Evolutionary conservation across 768 basidiomycete genomes (phyloP), one percentile per base, ranked within the genome.

Genomic region (Xerocomellus intermedius): DNA sequence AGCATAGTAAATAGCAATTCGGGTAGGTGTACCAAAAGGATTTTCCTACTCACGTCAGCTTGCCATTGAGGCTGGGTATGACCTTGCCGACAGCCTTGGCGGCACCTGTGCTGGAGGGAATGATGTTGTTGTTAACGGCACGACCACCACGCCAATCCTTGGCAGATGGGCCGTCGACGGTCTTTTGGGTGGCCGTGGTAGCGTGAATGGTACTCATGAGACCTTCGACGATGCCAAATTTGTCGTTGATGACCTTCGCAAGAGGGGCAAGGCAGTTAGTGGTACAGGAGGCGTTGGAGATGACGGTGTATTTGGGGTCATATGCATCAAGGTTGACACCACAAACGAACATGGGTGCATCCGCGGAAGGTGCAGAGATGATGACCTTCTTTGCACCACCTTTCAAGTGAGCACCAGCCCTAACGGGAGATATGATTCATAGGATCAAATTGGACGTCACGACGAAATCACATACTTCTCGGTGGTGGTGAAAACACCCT

Each of bases 181-280:
- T 92, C 83, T 92, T 93, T 74, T 94, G 91, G 55, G 94, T 96
- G 48, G 94, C 94, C 46, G 94, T 97, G 64, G 94, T 94, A 41
- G 95, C 87, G 73, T 98, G 95, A 65, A 99, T 91, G 66, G 96
- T 98, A 77, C 90, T 95, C 97, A 98, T 98, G 73, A 99, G 82
- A 70, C 90, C 96, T 79, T 99, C 96, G 57, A 90, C 81, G 67
- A 99, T 95, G 66, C 89, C 91, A 69, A 91, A 98, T 59, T 92
- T 94, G 85, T 98, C 97, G 77, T 99, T 66, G 80, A 99, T 81
- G 74, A 98, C 88, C 82, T 99, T 99, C 74, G 95, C 96, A 58
- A 99, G 85, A 59, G 96, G 94, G n/a, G 96, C 96, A 56, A 99
- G 84, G 77, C 96, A 99, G 87, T 99, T 99, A 74, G 96, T 99